phyloP scores from a whole-genome alignment of 2,329 filamentous ascomycete genomes.

The Elsinoe necatrix region DNA sequence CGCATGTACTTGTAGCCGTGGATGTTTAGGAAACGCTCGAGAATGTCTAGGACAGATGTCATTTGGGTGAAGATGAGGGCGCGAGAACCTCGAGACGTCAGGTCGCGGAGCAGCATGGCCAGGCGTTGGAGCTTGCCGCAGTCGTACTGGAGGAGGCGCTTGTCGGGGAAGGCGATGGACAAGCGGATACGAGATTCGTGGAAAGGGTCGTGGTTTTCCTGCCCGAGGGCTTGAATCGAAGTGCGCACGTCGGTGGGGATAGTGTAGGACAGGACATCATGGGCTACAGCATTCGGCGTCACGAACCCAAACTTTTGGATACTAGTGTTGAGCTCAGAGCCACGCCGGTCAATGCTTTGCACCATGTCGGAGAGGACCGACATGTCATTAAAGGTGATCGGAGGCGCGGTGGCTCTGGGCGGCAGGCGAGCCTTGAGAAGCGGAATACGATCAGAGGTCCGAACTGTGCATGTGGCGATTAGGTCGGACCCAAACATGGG shows the following conservation, averaged over 20 bases:
- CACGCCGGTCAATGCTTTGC: conserved; percentile 64
- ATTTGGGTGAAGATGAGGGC: conserved; percentile 99
- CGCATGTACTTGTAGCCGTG: conserved; percentile 95
- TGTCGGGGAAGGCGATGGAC: conserved; percentile 95
- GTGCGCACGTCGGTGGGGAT: conserved; percentile 33
- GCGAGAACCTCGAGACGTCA: conserved; percentile 84
- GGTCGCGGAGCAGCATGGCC: conserved; percentile 72
- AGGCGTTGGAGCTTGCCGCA: conserved; percentile 92
- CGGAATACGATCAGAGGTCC: conserved; percentile 49
- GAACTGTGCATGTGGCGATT: conserved; percentile 63
- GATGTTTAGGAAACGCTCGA: conserved; percentile 96
- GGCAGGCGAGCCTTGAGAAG: conserved; percentile 43
- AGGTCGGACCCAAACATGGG: conserved; percentile 75
- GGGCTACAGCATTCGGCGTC: conserved; percentile 78
- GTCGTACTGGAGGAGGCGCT: conserved; percentile 91
- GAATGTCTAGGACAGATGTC: conserved; percentile 95
- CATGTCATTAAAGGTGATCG: conserved; percentile 68
- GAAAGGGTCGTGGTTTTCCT: conserved; percentile 61
- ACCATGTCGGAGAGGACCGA: conserved; percentile 57
- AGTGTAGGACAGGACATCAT: conserved; percentile 61
- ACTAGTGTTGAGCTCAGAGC: conserved; percentile 61
- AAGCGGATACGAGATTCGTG: conserved; percentile 87
- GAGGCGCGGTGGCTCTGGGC: conserved; percentile 53
- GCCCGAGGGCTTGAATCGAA: conserved; percentile 49
- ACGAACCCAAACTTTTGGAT: conserved; percentile 88